Conservation (phyloP, 148 eudicot species). For the Persicaria maculosa region DNA sequence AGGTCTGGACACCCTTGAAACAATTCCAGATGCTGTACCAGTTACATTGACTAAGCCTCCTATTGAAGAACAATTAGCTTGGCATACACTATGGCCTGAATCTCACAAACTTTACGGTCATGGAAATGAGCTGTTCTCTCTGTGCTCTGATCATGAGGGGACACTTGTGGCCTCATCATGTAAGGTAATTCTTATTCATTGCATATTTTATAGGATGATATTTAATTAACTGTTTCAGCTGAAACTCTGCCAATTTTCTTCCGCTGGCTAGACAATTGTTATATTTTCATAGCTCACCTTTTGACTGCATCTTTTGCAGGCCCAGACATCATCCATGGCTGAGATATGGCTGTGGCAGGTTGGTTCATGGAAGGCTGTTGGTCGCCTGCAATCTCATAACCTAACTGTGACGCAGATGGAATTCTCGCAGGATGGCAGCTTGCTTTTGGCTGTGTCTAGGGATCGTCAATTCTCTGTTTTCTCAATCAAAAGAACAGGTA, state of each 20-base stretch:
- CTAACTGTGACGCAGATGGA: conserved; percentile 91
- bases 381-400: conserved; percentile 82
- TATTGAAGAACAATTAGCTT: conserved; percentile 88
- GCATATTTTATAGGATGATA: neutral
- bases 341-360: conserved; percentile 99
- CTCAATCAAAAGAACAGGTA: conserved; percentile 60
- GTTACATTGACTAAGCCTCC: conserved; percentile 85
- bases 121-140: conserved; percentile 85
- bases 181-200: conserved; percentile 51
- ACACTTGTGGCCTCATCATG: conserved; percentile 89
- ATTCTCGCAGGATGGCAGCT: conserved; percentile 79
- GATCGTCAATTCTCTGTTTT: conserved; percentile 89
- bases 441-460: conserved; percentile 86
- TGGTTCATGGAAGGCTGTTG: conserved; percentile 91
- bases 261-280: neutral
- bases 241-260: neutral
- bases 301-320: conserved; percentile 36
- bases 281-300: neutral
- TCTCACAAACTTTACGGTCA: conserved; percentile 96
- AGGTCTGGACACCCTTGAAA: conserved; percentile 72
- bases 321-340: conserved; percentile 76
- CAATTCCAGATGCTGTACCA: conserved; percentile 91
- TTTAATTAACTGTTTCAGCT: neutral
- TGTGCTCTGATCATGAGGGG: conserved; percentile 78
- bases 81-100: conserved; percentile 96